Evolutionary conservation across 1,139 yeast species (phyloP).

Genomic region (Groenewaldozyma sp.): DNA sequence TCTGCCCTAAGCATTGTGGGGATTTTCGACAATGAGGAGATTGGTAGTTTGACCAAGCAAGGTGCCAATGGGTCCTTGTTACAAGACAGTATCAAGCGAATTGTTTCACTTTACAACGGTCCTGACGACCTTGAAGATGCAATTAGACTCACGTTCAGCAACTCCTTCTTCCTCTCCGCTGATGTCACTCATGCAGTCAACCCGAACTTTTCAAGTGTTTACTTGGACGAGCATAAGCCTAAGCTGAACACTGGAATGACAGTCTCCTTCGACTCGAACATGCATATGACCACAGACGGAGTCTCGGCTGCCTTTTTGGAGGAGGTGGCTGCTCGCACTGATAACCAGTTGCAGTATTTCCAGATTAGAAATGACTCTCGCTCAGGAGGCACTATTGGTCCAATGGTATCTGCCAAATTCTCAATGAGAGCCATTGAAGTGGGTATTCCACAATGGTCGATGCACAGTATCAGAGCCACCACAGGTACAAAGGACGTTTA

Average conservation of each 20-base stretch:
- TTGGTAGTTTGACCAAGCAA: slow-evolving; percentile 83
- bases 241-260: slow-evolving; percentile 69
- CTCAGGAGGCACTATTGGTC: slow-evolving; percentile 95
- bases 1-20: slow-evolving; percentile 62
- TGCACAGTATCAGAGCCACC: slow-evolving; percentile 94
- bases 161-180: slow-evolving; percentile 80
- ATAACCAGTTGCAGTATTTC: slow-evolving; percentile 51
- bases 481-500: slow-evolving; percentile 79
- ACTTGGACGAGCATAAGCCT: slow-evolving; percentile 68
- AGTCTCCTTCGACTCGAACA: slow-evolving; percentile 64
- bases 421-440: slow-evolving; percentile 84
- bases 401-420: slow-evolving; percentile 74
- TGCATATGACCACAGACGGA: slow-evolving; percentile 73
- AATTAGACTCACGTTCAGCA: slow-evolving; percentile 33
- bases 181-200: slow-evolving; percentile 96
- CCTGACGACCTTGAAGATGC: slow-evolving; percentile 37
- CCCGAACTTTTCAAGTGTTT: slow-evolving; percentile 67
- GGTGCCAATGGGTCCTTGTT: slow-evolving; percentile 91
- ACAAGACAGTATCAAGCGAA: slow-evolving; percentile 63
- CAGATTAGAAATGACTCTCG: slow-evolving; percentile 75
- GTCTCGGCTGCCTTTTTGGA: slow-evolving; percentile 58
- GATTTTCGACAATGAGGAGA: slow-evolving; percentile 87
- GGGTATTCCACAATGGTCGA: slow-evolving; percentile 87
- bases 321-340: slow-evolving; percentile 53
- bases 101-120: slow-evolving; percentile 47